phyloP scores from a whole-genome alignment of 2,329 filamentous ascomycete species.

The Neonectria neomacrospora region DNA sequence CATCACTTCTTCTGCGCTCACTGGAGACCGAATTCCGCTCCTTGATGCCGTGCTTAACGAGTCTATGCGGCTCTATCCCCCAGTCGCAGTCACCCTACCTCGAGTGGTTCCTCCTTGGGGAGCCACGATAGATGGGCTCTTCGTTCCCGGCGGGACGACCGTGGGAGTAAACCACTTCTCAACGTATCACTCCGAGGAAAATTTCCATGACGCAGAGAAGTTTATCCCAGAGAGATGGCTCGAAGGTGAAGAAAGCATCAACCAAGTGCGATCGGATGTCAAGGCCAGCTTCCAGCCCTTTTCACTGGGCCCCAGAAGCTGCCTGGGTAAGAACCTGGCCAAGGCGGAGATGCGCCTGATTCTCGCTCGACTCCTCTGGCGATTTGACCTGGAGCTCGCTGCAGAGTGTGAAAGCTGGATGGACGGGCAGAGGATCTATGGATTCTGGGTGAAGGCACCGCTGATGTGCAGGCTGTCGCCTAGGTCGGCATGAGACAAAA shows the following conservation, averaged over 20 bases:
- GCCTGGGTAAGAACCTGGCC: slow-evolving; percentile 36
- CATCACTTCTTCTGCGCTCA: slow-evolving; percentile 17
- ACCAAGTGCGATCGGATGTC: slow-evolving; percentile 2
- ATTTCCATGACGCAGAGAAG: slow-evolving; percentile 19
- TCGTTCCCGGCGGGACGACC: slow-evolving; percentile 31
- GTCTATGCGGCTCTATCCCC: slow-evolving; percentile 35
- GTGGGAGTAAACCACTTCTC: slow-evolving; percentile 35
- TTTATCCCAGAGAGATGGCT: slow-evolving; percentile 36
- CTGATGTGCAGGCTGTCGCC: slow-evolving; percentile 22
- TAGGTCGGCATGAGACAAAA: neutral
- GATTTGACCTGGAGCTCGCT: slow-evolving; percentile 33
- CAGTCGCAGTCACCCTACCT: slow-evolving; percentile 33
- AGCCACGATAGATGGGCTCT: slow-evolving; percentile 28
- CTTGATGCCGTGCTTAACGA: slow-evolving; percentile 34
- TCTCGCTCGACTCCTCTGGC: slow-evolving; percentile 32
- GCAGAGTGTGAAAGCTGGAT: slow-evolving; percentile 27
- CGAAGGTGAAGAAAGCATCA: neutral
- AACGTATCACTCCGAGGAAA: slow-evolving; percentile 25
- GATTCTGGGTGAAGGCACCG: slow-evolving; percentile 38
- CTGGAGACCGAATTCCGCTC: slow-evolving; percentile 17
- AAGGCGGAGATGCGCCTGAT: slow-evolving; percentile 35
- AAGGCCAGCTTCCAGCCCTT: slow-evolving; percentile 34
- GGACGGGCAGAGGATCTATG: slow-evolving; percentile 33
- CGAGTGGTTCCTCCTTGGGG: slow-evolving; percentile 25
- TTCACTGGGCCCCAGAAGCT: slow-evolving; percentile 31